A percentile compares a stretch with the other conserved stretches of the same genome.
phyloP scores from a whole-genome alignment of 1,139 yeast species.

The Yamadazyma diospyri region DNA sequence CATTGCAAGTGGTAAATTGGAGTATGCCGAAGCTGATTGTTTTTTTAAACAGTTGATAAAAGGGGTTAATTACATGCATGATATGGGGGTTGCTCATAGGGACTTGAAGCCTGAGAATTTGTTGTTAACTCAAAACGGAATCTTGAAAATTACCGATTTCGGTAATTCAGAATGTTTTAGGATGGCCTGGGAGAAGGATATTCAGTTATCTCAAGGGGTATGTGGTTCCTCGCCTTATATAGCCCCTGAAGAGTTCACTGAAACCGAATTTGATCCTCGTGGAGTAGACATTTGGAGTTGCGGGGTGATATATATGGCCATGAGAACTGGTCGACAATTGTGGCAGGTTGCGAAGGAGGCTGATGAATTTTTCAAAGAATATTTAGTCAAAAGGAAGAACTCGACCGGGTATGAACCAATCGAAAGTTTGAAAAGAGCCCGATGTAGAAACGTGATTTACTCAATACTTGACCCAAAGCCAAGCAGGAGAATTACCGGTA shows the following conservation, averaged over 20 bases:
- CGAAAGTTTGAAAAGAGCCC: constrained; percentile 73
- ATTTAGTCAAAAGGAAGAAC: constrained; percentile 71
- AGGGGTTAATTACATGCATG: constrained; percentile 95
- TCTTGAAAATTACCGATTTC: constrained; percentile 86
- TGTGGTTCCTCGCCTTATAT: constrained; percentile 92
- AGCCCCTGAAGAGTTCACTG: constrained; percentile 90
- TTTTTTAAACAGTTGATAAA: constrained; percentile 87
- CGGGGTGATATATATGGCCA: constrained; percentile 96
- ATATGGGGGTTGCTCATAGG: constrained; percentile 94
- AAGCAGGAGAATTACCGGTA: constrained; percentile 77
- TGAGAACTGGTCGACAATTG: constrained; percentile 92
- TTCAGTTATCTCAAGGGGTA: constrained; percentile 79
- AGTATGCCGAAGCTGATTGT: constrained; percentile 88
- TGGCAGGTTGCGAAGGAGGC: constrained; percentile 80
- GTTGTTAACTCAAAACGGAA: constrained; percentile 74
- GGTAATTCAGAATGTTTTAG: constrained; percentile 95
- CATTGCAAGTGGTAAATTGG: constrained; percentile 78
- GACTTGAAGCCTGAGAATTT: constrained; percentile 94
- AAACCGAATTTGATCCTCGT: constrained; percentile 79
- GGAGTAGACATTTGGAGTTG: constrained; percentile 95
- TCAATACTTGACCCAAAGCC: constrained; percentile 92
- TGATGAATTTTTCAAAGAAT: constrained; percentile 76
- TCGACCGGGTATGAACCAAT: constrained; percentile 89
- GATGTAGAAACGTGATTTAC: constrained; percentile 89
- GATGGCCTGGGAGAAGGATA: constrained; percentile 94